Evolutionary conservation across 257 asterid genomes (phyloP).

Genomic region (Plectranthus barbatus): DNA sequence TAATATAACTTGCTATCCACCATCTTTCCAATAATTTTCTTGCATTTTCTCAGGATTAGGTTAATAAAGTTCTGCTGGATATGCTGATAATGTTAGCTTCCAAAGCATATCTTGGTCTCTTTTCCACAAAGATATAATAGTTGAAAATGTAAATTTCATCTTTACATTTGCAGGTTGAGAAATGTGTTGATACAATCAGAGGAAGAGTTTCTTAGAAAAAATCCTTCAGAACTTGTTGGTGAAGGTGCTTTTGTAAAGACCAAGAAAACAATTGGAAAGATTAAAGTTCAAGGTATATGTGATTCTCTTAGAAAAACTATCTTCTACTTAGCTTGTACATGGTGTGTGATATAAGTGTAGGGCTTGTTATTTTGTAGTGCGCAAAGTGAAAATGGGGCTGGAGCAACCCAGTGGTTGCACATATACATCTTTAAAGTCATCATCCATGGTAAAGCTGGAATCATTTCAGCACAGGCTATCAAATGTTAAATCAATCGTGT

Average conservation of each 20-base stretch:
- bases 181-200: constrained; percentile 75
- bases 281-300: constrained; percentile 78
- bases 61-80: background rate
- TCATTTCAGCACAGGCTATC: constrained; percentile 55
- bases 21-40: background rate
- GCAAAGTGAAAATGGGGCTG: constrained; percentile 79
- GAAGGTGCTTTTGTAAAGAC: constrained; percentile 70
- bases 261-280: constrained; percentile 77
- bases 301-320: background rate
- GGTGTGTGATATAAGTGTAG: background rate
- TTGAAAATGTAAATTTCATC: background rate
- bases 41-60: background rate
- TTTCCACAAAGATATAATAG: background rate
- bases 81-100: background rate
- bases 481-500: constrained; percentile 54
- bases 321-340: constrained; percentile 7
- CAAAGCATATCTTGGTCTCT: background rate
- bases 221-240: constrained; percentile 58
- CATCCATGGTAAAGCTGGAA: constrained; percentile 60
- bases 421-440: constrained; percentile 54
- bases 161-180: constrained; percentile 42
- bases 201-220: constrained; percentile 74
- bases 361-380: constrained; percentile 43
- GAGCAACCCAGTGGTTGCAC: constrained; percentile 89
- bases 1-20: background rate